Conservation (phyloP, 192 early-diverging fungal species). For the Entomortierella beljakovae region DNA sequence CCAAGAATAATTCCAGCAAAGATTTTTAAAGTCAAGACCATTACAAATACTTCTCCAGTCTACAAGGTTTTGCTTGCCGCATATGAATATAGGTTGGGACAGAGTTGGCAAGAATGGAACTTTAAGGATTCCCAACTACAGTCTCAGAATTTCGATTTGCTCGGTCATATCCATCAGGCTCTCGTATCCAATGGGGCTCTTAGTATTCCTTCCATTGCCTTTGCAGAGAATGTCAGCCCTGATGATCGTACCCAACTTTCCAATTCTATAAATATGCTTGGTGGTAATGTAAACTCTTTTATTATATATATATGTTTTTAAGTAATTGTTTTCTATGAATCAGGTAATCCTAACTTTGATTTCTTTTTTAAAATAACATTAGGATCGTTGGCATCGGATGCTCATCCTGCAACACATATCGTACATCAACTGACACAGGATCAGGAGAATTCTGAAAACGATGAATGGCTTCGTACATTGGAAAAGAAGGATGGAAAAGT, state of each 20-base stretch:
- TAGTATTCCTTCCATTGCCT: slow-evolving; percentile 53
- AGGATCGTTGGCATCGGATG: slow-evolving; percentile 46
- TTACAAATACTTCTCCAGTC: slow-evolving; percentile 36
- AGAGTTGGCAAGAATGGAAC: slow-evolving; percentile 60
- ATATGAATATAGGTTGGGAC: slow-evolving; percentile 53
- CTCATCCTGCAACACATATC: slow-evolving; percentile 58
- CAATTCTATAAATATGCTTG: slow-evolving; percentile 33
- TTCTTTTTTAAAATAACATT: background rate
- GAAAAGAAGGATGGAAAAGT: slow-evolving; percentile 68
- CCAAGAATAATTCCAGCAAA: slow-evolving; percentile 60
- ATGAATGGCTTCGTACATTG: slow-evolving; percentile 68
- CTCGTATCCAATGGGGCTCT: slow-evolving; percentile 41
- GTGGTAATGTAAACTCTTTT: slow-evolving; percentile 55
- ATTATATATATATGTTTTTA: background rate
- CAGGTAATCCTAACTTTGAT: too few species aligned
- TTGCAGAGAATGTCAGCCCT: slow-evolving; percentile 47
- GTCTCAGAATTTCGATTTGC: slow-evolving; percentile 44
- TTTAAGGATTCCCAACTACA: slow-evolving; percentile 43
- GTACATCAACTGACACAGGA: slow-evolving; percentile 45
- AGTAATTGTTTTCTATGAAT: background rate
- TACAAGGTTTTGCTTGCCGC: slow-evolving; percentile 60
- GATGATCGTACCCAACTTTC: slow-evolving; percentile 44
- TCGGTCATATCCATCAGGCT: slow-evolving; percentile 47
- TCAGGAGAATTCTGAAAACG: slow-evolving; percentile 45
- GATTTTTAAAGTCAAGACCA: slow-evolving; percentile 53